phyloP scores from a whole-genome alignment of 2,329 filamentous ascomycete genomes.

The Blastomyces silverae region DNA sequence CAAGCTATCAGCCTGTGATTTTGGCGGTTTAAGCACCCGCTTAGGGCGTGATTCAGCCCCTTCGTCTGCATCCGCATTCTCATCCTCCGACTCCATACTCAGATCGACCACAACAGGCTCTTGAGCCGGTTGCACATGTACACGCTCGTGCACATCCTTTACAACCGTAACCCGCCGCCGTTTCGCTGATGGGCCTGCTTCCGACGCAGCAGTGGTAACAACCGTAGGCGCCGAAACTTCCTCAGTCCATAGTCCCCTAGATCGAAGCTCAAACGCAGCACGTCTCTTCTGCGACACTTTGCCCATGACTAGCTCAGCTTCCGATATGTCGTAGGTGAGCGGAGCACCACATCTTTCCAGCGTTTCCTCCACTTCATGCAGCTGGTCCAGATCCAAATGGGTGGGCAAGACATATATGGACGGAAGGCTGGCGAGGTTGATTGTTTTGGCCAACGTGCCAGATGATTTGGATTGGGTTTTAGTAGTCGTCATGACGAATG shows the following conservation, averaged over 20 bases:
- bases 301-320: conserved; percentile 68
- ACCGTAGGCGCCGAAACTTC: conserved; percentile 23
- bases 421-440: conserved; percentile 39
- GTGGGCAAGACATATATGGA: conserved; percentile 66
- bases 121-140: conserved; percentile 1
- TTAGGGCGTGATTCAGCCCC: conserved; percentile 5
- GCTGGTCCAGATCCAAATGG: conserved; percentile 58
- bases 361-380: conserved; percentile 58
- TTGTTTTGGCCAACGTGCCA: background rate
- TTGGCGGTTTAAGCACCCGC: conserved; percentile 18
- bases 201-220: background rate
- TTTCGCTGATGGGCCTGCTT: conserved; percentile 26
- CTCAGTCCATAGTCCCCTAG: conserved; percentile 52
- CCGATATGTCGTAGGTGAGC: conserved; percentile 63
- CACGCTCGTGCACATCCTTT: background rate
- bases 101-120: conserved; percentile 27
- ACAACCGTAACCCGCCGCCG: conserved; percentile 23
- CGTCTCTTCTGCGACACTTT: conserved; percentile 63
- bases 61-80: conserved; percentile 18
- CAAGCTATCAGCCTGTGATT: conserved; percentile 10
- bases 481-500: background rate
- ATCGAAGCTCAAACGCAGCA: conserved; percentile 69
- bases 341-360: conserved; percentile 51
- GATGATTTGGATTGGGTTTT: background rate
- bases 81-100: conserved; percentile 30